These are phyloP conservation scores for Trapa bicornis DNA, from an alignment of 345 rosid genomes.

Conservation along the genomic window DNA sequence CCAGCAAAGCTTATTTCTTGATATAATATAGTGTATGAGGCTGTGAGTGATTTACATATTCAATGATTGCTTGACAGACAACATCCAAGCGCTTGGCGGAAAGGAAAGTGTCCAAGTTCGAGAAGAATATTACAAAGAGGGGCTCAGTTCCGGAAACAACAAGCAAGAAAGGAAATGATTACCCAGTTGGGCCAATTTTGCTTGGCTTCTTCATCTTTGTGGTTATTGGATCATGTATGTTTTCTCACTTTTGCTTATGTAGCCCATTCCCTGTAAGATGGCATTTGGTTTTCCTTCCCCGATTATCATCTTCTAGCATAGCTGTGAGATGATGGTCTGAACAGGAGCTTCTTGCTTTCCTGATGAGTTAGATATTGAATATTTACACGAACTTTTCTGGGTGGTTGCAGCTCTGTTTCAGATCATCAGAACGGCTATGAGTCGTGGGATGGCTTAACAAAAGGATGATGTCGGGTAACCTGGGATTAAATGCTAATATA, in stretches of 20 bases:
- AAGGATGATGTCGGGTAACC: background rate
- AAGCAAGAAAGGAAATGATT: slow-evolving; percentile 20
- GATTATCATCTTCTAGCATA: background rate
- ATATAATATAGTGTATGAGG: background rate
- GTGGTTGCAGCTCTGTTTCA: slow-evolving; percentile 28
- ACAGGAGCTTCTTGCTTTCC: background rate
- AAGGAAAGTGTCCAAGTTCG: slow-evolving; percentile 20
- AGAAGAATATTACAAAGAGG: slow-evolving; percentile 28
- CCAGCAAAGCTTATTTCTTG: background rate
- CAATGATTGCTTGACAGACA: slow-evolving; percentile 9
- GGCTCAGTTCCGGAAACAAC: slow-evolving; percentile 19
- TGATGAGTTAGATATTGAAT: background rate
- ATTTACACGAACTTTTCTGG: background rate
- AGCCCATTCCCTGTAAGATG: background rate
- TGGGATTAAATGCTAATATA: background rate
- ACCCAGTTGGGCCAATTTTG: slow-evolving; percentile 23
- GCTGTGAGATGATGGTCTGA: background rate
- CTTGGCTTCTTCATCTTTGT: slow-evolving; percentile 30
- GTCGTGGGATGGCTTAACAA: slow-evolving; percentile 14
- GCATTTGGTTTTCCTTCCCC: background rate
- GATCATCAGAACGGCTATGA: slow-evolving; percentile 23
- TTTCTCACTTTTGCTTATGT: background rate
- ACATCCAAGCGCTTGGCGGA: slow-evolving; percentile 27
- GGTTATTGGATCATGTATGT: slow-evolving; percentile 29
- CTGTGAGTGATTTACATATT: background rate